A percentile compares a stretch with the other conserved stretches of the same genome.
phyloP scores from a whole-genome alignment of 192 early-diverging fungal species.

The Helicostylum pulchrum region DNA sequence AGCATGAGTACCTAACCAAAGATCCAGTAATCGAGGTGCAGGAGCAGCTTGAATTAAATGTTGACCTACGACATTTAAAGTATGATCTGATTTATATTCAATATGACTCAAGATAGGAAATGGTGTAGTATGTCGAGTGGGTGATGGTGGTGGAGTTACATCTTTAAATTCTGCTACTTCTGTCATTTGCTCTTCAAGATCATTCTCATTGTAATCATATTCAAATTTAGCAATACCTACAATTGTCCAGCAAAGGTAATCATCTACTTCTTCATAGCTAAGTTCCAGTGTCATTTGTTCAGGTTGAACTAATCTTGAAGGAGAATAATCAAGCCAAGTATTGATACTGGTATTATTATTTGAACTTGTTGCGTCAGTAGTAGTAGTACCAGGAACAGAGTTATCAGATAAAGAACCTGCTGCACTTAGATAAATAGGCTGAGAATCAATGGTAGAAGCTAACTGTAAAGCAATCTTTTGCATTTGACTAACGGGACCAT shows the following conservation, averaged over 20 bases:
- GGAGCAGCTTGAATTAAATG: conserved; percentile 37
- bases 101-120: conserved; percentile 39
- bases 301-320: conserved; percentile 14
- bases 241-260: conserved; percentile 84
- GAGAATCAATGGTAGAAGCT: conserved; percentile 24
- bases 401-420: conserved; percentile 28
- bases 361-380: neutral
- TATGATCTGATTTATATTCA: conserved; percentile 41
- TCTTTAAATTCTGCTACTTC: neutral
- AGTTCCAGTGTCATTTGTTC: neutral
- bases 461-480: conserved; percentile 73
- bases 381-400: neutral
- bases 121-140: conserved; percentile 22
- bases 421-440: conserved; percentile 32
- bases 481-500: conserved; percentile 81
- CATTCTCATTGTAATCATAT: conserved; percentile 20
- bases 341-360: neutral
- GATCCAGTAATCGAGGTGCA: conserved; percentile 31
- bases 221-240: conserved; percentile 68
- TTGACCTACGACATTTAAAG: conserved; percentile 39
- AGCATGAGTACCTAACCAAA: conserved; percentile 50
- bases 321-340: conserved; percentile 25
- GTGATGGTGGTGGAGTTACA: conserved; percentile 36
- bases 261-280: conserved; percentile 54
- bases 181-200: conserved; percentile 2